A percentile compares a stretch with the other conserved stretches of the same genome.
Evolutionary conservation across 176 grass and related monocot genomes (phyloP).

Genomic region (Zizania latifolia): DNA sequence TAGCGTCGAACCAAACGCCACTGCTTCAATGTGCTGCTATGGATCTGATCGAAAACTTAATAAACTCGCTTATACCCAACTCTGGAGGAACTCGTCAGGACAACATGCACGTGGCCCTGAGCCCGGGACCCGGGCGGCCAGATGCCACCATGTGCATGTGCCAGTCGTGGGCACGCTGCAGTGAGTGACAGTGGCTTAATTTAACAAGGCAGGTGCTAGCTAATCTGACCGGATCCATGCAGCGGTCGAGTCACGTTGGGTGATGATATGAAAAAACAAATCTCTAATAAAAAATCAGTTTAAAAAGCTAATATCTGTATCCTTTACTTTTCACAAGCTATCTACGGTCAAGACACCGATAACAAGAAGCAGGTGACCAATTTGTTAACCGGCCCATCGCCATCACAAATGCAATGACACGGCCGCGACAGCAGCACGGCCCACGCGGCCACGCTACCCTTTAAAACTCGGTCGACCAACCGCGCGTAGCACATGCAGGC

Average conservation of each 20-base stretch:
- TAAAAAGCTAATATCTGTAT: too few relatives aligned
- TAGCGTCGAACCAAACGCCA: too few relatives aligned
- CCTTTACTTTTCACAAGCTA: too few relatives aligned
- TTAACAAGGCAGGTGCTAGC: too few relatives aligned
- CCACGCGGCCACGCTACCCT: background rate
- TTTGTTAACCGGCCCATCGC: background rate
- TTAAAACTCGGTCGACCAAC: background rate
- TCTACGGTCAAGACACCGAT: background rate
- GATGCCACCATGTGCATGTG: background rate
- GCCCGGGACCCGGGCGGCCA: background rate
- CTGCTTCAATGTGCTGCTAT: too few relatives aligned
- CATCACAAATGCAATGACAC: background rate
- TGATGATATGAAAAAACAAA: too few relatives aligned
- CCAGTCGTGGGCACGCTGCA: background rate
- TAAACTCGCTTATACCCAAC: too few relatives aligned
- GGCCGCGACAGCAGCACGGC: background rate
- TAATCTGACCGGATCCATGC: background rate
- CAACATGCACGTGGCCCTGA: background rate
- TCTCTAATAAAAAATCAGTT: too few relatives aligned
- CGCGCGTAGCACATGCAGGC: background rate
- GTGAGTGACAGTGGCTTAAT: too few relatives aligned
- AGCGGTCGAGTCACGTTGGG: too few relatives aligned
- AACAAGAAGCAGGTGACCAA: background rate
- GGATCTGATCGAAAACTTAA: too few relatives aligned
- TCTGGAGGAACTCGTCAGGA: too few relatives aligned